Evolutionary conservation across 129 eudicot species (phyloP).

Genomic region (Lactuca saligna): DNA sequence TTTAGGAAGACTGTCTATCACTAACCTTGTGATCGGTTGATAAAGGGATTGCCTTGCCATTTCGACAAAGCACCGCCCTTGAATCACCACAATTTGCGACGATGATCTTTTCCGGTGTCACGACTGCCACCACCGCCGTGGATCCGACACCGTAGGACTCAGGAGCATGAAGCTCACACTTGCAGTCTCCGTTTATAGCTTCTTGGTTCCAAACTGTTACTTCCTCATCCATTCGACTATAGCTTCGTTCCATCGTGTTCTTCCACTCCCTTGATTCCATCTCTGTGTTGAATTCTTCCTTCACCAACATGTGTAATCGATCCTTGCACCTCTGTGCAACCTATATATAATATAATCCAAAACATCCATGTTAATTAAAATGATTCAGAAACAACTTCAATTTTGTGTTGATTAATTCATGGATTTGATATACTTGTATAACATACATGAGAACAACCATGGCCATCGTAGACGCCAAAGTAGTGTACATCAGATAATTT

Average conservation of each 20-base stretch:
- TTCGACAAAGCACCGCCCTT: slow-evolving; percentile 50
- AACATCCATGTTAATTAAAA: background rate
- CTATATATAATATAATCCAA: slow-evolving; percentile 13
- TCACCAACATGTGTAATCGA: slow-evolving; percentile 47
- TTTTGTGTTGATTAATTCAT: background rate
- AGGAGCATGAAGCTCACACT: slow-evolving; percentile 44
- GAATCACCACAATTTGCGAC: slow-evolving; percentile 76
- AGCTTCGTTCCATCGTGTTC: slow-evolving; percentile 40
- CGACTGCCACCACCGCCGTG: slow-evolving; percentile 53
- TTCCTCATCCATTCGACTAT: slow-evolving; percentile 48
- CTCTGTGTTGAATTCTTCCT: slow-evolving; percentile 24
- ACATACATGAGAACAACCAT: slow-evolving; percentile 58
- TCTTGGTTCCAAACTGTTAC: slow-evolving; percentile 32
- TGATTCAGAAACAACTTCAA: background rate
- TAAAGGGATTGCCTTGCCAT: slow-evolving; percentile 48
- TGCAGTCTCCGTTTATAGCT: slow-evolving; percentile 25
- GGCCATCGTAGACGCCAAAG: slow-evolving; percentile 60
- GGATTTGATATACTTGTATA: background rate
- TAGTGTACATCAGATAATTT: slow-evolving; percentile 18
- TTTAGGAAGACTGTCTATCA: no score
- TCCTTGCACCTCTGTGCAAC: slow-evolving; percentile 41
- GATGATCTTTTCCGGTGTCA: slow-evolving; percentile 39
- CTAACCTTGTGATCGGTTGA: slow-evolving; percentile 61
- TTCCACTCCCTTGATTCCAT: slow-evolving; percentile 40
- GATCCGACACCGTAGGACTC: slow-evolving; percentile 55